Base-by-base conservation (phyloP, 768 basidiomycete species). In the Melanogaster broomeanus region DNA sequence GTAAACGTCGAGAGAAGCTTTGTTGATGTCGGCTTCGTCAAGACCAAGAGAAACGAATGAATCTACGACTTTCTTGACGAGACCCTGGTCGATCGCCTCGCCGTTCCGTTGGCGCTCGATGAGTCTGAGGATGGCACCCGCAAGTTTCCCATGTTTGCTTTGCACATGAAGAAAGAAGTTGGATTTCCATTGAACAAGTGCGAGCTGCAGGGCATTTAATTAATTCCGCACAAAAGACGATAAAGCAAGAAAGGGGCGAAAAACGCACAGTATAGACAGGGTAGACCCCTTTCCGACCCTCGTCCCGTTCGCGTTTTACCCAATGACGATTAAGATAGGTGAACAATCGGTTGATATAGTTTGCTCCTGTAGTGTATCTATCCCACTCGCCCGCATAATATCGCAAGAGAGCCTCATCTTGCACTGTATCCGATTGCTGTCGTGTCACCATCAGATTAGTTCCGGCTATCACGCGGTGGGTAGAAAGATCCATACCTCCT, bases 301-400 rank as follows among this genome's bases (percentile, higher is more conserved):
- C 96, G 61, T 98, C 96, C 64, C 95, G 84, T 68, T 99, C 97
- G 46, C 96, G 82, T 75, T 95, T 96, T 39, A 99, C 96, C 97
- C 97, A 99, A 72, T 98, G 94, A 19, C 96, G 91, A 72, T 99
- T 98, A 51, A 99, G 81, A 74, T 98, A 98, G 3, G 93, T 95
- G 76, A 98, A 98, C 31, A 99, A 74, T 49, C 96, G 88, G 68
- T 98, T 96, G 72, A 98, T 93, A 67, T 97, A 98, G 65, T 91
- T 93, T 1, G 96, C 95, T 42, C 96, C 96, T 3, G 87, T 96
- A 0, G 97, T 99, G 74, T 98, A 98, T 39, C 94, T 80, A 61
- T 91, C 88, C 97, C 97, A 98, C 70, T 98, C 93, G 52, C 72
- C 68, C 2, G 92, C 93, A 65, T 98, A 99, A 67, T 90, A 98